Base-by-base conservation (phyloP, 805 yeast genomes). In the Metschnikowia arizonensis region DNA sequence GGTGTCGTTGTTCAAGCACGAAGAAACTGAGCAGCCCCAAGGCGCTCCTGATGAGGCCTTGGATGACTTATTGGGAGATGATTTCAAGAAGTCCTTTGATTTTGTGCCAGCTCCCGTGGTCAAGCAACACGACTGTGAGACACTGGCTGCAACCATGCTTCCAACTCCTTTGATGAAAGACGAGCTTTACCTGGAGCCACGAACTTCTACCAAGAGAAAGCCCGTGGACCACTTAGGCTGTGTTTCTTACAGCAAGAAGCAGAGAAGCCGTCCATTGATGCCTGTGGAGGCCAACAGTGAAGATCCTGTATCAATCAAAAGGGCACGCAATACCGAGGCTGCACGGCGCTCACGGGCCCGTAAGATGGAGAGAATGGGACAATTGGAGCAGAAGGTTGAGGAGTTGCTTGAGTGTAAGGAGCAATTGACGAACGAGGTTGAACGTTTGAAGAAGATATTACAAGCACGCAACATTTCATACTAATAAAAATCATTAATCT, bases 251-350 rank as follows among this genome's bases (percentile, higher is more conserved):
- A 79, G 82, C 55, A 81, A 89, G 64, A 89, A 88, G 73, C 85
- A 79, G 55, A 81, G 96, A 58, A 52, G 78, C 24, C 68, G 72
- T 48, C 95, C 95, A 7, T 74, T 88, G 64, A 71, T 75, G 54
- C 95, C 95, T 8, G 75, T 89, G 45, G 77, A 78, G 38, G 50
- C 72, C 36, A 74, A 78, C 26, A 28, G 44, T 17, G 67, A 63
- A 40, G 96, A 89, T 64, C 79, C 83, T n/a, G 77, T 76, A 46
- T 79, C 88, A 37, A 64, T 85, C 58, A 91, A 91, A 72, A 83
- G 98, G 63, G 98, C 98, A 7, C 83, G 91, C 67, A 91, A 93
- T 77, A 91, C 91, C n/a, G 96, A 89, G 63, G 97, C 98, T 55
- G 97, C 97, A 6, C 82, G 97, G 66, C 80, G 97, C 61, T 88